Conservation (phyloP, 2,329 filamentous ascomycete species). For the Teratosphaeriaceae sp. region DNA sequence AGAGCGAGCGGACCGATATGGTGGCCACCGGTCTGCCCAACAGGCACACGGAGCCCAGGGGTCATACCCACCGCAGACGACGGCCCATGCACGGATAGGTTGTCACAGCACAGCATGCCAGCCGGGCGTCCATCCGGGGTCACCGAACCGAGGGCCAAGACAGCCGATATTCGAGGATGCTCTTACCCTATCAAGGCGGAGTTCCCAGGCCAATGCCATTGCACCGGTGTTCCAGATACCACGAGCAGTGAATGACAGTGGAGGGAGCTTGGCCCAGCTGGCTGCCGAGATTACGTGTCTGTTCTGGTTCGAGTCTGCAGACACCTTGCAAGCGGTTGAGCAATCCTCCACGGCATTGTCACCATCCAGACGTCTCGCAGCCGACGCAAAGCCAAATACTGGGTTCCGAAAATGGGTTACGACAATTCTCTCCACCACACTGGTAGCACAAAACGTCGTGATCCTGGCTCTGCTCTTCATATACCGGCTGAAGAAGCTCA, state of each 20-base stretch:
- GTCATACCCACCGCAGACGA: slow-evolving; percentile 14
- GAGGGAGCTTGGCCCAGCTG: slow-evolving; percentile 74
- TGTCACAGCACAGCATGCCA: slow-evolving; percentile 8
- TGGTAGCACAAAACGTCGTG: slow-evolving; percentile 94
- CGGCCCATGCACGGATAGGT: slow-evolving; percentile 8
- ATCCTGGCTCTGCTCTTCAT: slow-evolving; percentile 86
- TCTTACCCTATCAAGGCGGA: slow-evolving; percentile 12
- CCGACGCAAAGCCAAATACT: slow-evolving; percentile 67
- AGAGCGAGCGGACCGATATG: slow-evolving; percentile 22
- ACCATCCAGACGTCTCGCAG: slow-evolving; percentile 49
- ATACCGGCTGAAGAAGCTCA: slow-evolving; percentile 84
- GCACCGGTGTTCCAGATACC: slow-evolving; percentile 61
- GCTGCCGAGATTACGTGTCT: slow-evolving; percentile 89
- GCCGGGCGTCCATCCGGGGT: slow-evolving; percentile 13
- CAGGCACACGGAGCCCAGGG: slow-evolving; percentile 12
- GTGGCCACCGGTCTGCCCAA: slow-evolving; percentile 14
- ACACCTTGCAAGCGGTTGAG: slow-evolving; percentile 70
- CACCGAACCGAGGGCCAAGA: slow-evolving; percentile 15
- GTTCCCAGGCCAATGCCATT: slow-evolving; percentile 32
- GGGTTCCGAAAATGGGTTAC: slow-evolving; percentile 93
- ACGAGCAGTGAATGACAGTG: slow-evolving; percentile 64
- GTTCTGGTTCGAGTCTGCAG: slow-evolving; percentile 92
- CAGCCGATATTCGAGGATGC: slow-evolving; percentile 11
- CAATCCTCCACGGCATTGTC: slow-evolving; percentile 31
- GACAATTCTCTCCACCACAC: slow-evolving; percentile 83